Evolutionary conservation across 306 rosid genomes (phyloP).

Genomic region (Neltuma alba): DNA sequence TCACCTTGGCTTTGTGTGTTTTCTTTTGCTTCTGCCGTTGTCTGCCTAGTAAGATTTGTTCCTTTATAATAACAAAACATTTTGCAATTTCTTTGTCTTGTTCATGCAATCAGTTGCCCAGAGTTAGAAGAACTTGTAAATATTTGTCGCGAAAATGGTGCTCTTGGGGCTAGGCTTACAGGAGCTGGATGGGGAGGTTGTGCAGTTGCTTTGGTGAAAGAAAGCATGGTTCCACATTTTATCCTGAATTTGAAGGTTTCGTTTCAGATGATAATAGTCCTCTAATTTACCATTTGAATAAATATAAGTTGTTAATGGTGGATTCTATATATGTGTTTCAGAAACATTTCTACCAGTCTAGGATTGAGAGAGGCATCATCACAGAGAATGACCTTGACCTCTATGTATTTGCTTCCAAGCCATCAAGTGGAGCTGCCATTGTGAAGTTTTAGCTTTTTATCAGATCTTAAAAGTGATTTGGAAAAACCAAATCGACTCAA

Average conservation of each 20-base stretch:
- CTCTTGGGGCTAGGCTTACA: slow-evolving; percentile 79
- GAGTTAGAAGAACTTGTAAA: slow-evolving; percentile 81
- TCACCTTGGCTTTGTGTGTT: not conserved
- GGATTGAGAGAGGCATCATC: slow-evolving; percentile 72
- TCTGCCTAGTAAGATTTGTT: not conserved
- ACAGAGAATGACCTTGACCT: slow-evolving; percentile 72
- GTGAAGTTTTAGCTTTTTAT: slow-evolving; percentile 58
- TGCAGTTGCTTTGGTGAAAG: slow-evolving; percentile 74
- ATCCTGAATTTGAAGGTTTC: slow-evolving; percentile 62
- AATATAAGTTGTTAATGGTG: slow-evolving; percentile 7
- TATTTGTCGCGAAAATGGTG: slow-evolving; percentile 54
- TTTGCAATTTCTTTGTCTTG: not conserved
- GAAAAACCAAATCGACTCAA: not conserved
- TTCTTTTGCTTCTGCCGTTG: not conserved
- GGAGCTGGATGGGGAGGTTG: slow-evolving; percentile 97
- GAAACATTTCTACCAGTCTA: slow-evolving; percentile 65
- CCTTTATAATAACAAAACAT: not conserved
- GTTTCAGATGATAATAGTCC: not conserved
- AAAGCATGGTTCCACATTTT: slow-evolving; percentile 64
- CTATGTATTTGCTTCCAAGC: slow-evolving; percentile 93
- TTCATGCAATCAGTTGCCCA: slow-evolving; percentile 56
- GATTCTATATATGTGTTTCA: slow-evolving; percentile 26
- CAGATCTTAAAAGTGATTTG: not conserved
- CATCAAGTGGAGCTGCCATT: slow-evolving; percentile 97
- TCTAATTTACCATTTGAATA: not conserved